Evolutionary conservation across 768 basidiomycete species (phyloP).

Genomic region (Suillus subalutaceus): DNA sequence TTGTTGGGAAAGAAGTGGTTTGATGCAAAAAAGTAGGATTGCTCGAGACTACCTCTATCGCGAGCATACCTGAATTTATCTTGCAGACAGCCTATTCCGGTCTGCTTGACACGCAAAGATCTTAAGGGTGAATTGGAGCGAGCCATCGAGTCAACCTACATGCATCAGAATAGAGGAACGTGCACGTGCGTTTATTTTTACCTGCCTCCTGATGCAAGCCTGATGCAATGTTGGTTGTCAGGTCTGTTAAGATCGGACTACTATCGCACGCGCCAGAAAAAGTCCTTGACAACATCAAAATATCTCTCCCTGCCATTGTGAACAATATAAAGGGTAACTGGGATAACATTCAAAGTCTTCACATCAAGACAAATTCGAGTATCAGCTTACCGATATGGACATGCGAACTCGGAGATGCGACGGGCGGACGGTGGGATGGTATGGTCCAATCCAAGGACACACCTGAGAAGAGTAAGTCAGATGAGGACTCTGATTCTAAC

Average conservation of each 20-base stretch:
- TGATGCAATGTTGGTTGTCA: slow-evolving; percentile 29
- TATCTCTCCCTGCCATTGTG: slow-evolving; percentile 75
- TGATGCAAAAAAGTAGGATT: slow-evolving; percentile 88
- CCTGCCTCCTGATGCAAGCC: neutral
- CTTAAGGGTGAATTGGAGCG: slow-evolving; percentile 91
- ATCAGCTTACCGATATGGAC: slow-evolving; percentile 91
- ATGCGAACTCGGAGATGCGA: slow-evolving; percentile 62
- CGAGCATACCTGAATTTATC: slow-evolving; percentile 8
- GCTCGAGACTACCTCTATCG: slow-evolving; percentile 1
- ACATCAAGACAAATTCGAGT: slow-evolving; percentile 88
- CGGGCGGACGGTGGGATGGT: slow-evolving; percentile 35
- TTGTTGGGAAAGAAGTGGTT: slow-evolving; percentile 91
- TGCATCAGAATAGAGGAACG: slow-evolving; percentile 93
- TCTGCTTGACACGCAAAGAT: slow-evolving; percentile 85
- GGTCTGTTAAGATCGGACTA: slow-evolving; percentile 82
- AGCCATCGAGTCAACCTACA: slow-evolving; percentile 92
- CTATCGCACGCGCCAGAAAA: slow-evolving; percentile 74
- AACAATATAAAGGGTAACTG: slow-evolving; percentile 77
- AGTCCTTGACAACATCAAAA: slow-evolving; percentile 75
- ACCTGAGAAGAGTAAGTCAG: slow-evolving; percentile 7
- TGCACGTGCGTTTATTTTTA: slow-evolving; percentile 67
- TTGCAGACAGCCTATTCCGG: slow-evolving; percentile 90
- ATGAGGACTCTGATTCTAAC: slow-evolving; percentile 1
- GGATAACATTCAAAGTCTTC: slow-evolving; percentile 87
- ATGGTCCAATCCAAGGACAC: slow-evolving; percentile 21